A percentile compares a stretch with the other conserved stretches of the same genome.
phyloP scores from a whole-genome alignment of 2,329 filamentous ascomycete species.

The Lachnellula hyalina region DNA sequence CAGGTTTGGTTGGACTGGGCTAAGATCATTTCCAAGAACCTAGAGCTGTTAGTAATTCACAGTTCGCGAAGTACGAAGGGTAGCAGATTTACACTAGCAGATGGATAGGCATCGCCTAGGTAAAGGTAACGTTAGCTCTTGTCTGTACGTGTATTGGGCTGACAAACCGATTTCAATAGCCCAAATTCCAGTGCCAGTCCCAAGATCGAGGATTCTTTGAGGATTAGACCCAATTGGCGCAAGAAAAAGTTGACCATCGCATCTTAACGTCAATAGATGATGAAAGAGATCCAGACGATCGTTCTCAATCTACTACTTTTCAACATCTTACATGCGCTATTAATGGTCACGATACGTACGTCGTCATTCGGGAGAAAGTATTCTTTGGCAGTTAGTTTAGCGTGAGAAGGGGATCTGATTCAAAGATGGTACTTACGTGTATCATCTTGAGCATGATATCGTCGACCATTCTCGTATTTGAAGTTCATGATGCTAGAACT shows the following conservation, averaged over 20 bases:
- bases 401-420: not conserved
- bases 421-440: constrained; percentile 23
- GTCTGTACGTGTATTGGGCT: constrained; percentile 25
- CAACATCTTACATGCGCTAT: not conserved
- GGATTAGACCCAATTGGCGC: constrained; percentile 24
- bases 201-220: constrained; percentile 33
- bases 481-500: constrained; percentile 40
- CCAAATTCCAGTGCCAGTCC: constrained; percentile 56
- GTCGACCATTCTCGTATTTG: constrained; percentile 41
- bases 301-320: constrained; percentile 13
- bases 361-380: constrained; percentile 23
- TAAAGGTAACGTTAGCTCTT: not conserved
- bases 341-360: not conserved
- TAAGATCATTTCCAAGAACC: constrained; percentile 54
- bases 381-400: constrained; percentile 13
- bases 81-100: constrained; percentile 3
- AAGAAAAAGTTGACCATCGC: constrained; percentile 16
- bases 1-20: constrained; percentile 54
- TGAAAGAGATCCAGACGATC: constrained; percentile 22
- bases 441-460: constrained; percentile 40
- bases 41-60: constrained; percentile 6
- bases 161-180: constrained; percentile 51
- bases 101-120: constrained; percentile 12
- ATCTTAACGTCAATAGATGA: constrained; percentile 19
- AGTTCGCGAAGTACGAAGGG: not conserved